Evolutionary conservation across 805 yeast species (phyloP), one percentile per base, ranked within the genome.

Genomic region (Saccharomyces mikatae): DNA sequence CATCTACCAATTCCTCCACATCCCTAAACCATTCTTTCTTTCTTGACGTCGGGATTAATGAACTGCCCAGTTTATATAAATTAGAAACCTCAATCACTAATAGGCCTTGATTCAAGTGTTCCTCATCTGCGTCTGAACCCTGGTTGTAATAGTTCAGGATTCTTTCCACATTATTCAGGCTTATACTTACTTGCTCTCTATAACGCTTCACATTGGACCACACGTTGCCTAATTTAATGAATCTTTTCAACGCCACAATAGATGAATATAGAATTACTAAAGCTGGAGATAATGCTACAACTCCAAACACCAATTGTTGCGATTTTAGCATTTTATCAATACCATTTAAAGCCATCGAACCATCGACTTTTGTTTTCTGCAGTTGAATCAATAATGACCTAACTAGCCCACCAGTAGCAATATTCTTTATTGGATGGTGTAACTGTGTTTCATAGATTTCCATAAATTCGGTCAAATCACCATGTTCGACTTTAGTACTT

Each of bases 321-420:
- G 94, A 85, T 68, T 89, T 86, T 48, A 94, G 77, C 60, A 92
- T 74, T 66, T 87, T 85, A 70, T 94, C 98, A 58, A 94, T 91
- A 8, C 98, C 98, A 61, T 80, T 81, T 57, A 92, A 80, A 0
- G 97, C 98, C 4, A 90, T 74, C 41, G 87, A 90, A 8, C 96
- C 96, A 68, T 92, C 99, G 6, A 94, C 97, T 70, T 92, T 92
- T 11, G 96, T 86, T 71, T 94, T 92, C 69, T 92, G 99, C n/a
- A 94, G 76, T 69, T 94, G 98, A 58, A 92, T 91, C 63, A 94
- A 72, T 48, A 94, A 69, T 14, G 91, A 83, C 53, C 96, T 77
- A 8, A 90, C 70, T 59, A 92, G 76, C 54, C 83, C 81, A 3
- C 98, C 99, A 13, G 72, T 70, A 1, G 73, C 54, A 2, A 90